Evolutionary conservation across 2,329 filamentous ascomycete genomes (phyloP).

Genomic region (Lachnellula cervina): DNA sequence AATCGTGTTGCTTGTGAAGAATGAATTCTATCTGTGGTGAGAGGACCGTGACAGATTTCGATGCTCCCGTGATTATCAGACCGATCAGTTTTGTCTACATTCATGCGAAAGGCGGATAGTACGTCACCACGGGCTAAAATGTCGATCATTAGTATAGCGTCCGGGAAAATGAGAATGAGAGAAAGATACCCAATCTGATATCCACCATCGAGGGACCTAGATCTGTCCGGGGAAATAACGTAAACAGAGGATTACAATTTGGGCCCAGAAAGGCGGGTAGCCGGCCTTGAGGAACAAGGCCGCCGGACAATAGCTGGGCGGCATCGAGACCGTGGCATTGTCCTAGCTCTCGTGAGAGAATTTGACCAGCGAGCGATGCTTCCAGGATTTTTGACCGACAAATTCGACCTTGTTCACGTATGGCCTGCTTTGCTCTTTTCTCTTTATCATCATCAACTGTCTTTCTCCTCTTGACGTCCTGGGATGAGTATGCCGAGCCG

Average conservation of each 20-base stretch:
- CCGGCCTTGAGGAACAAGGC: conserved; percentile 11
- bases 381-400: conserved; percentile 15
- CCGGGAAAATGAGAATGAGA: background rate
- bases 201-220: conserved; percentile 8
- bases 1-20: too few relatives aligned
- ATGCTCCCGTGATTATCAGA: too few relatives aligned
- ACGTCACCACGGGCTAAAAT: background rate
- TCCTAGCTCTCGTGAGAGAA: conserved; percentile 20
- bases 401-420: conserved; percentile 19
- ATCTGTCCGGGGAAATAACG: conserved; percentile 8
- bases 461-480: conserved; percentile 53
- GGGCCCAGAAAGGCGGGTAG: background rate
- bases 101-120: too few relatives aligned
- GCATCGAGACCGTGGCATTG: conserved; percentile 1
- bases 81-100: too few relatives aligned
- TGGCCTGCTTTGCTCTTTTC: background rate
- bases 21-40: too few relatives aligned
- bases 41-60: too few relatives aligned
- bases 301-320: conserved; percentile 11
- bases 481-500: conserved; percentile 49
- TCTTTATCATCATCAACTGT: conserved; percentile 37
- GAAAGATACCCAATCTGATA: conserved; percentile 4
- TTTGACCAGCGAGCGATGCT: conserved; percentile 17
- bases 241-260: conserved; percentile 10
- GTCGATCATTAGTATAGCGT: too few relatives aligned